phyloP scores from a whole-genome alignment of 2,329 filamentous ascomycete species.

The Fusarium incarnatum region DNA sequence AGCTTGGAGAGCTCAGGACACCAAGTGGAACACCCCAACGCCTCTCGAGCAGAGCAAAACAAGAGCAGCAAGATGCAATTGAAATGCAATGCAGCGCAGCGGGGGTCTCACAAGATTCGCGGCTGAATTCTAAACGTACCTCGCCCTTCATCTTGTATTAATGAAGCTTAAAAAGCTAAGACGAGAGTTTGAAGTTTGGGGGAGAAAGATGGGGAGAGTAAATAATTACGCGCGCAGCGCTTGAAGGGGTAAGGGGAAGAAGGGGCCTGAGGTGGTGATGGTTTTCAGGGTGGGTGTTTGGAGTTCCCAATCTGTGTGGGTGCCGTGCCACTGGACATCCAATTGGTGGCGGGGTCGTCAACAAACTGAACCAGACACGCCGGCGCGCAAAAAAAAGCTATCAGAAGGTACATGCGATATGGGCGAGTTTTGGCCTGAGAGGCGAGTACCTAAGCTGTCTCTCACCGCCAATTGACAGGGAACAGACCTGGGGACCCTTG shows the following conservation, averaged over 20 bases:
- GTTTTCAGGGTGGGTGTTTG: slow-evolving; percentile 50
- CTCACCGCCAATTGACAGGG: slow-evolving; percentile 49
- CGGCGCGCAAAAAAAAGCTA: slow-evolving; percentile 12
- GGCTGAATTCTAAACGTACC: slow-evolving; percentile 54
- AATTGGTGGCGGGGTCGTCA: slow-evolving; percentile 46
- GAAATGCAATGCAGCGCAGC: slow-evolving; percentile 5
- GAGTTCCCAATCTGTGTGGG: slow-evolving; percentile 47
- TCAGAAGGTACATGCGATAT: slow-evolving; percentile 24
- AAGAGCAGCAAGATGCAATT: slow-evolving; percentile 9
- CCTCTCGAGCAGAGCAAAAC: slow-evolving; percentile 12
- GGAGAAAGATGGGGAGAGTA: slow-evolving; percentile 40
- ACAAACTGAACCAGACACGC: slow-evolving; percentile 27
- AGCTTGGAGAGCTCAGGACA: slow-evolving; percentile 26
- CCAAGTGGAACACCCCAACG: slow-evolving; percentile 38
- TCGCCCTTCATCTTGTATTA: slow-evolving; percentile 66
- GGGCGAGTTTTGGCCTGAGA: slow-evolving; percentile 10
- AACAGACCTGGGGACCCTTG: slow-evolving; percentile 33
- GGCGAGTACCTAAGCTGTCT: slow-evolving; percentile 31
- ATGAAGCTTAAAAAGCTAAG: slow-evolving; percentile 40
- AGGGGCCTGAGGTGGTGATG: slow-evolving; percentile 50
- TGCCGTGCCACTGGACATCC: slow-evolving; percentile 33
- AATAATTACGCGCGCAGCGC: slow-evolving; percentile 53
- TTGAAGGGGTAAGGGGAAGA: slow-evolving; percentile 46
- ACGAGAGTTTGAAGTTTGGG: slow-evolving; percentile 37
- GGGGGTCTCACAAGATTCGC: neutral